Base-by-base conservation (phyloP, 2,329 filamentous ascomycete genomes). In the Venturia asperata region DNA sequence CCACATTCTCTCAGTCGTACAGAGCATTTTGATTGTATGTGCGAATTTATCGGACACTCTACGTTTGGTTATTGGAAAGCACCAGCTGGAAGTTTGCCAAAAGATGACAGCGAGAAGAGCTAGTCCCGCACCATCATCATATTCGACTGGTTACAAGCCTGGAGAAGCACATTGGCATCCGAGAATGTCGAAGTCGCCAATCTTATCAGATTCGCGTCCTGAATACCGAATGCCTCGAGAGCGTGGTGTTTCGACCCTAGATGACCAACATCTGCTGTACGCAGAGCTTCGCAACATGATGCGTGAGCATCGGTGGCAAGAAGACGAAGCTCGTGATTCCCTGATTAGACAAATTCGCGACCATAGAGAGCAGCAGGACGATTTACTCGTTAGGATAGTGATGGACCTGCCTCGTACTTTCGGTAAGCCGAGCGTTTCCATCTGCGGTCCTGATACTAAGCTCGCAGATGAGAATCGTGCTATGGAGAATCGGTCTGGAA, bases 311-410 rank as follows among this genome's bases (percentile, higher is more conserved):
- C 45, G 45, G 19, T 10, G 45, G n/a, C 45, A 47, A n/a, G 45
- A 47, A 47, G 45, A 47, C n/a, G 45, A 47, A 47, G 45, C 45
- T n/a, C 45, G n/a, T 47, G 45, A 47, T 47, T 47, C 17, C 17
- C 45, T 47, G 45, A 47, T 47, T 11, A 47, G n/a, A 24, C 45
- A 47, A 47, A 47, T 47, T 47, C 45, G 45, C 45, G 45, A 47
- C 45, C 45, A 47, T 47, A 3, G 45, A 47, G 45, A 47, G 11
- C 47, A 24, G 47, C n/a, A 27, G 24, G n/a, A 52, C 7, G 11
- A 52, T 3, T 34, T 34, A 3, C 6, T 34, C 30, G 30, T 34
- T 34, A 34, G 30, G 30, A 6, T 34, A 34, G 30, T 34, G 30
- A 34, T 34, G 30, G 30, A 34, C 30, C 30, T 34, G 30, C 30